Evolutionary conservation across 2,329 filamentous ascomycete species (phyloP), one percentile per base, ranked within the genome.

Genomic region (Colletotrichum chrysophilum): DNA sequence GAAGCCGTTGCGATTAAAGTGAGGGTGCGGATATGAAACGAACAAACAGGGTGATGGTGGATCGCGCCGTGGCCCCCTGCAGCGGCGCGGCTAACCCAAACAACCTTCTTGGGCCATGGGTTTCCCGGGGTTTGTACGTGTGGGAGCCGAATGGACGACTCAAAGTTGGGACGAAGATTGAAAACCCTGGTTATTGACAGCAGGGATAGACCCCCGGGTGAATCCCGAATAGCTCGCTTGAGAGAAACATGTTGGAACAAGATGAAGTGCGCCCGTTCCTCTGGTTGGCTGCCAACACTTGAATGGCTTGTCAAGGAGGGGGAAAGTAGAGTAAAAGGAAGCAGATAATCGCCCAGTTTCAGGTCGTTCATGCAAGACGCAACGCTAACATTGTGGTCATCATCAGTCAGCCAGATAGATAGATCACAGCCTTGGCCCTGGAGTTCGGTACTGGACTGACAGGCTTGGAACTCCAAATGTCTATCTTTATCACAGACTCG

Each of bases 1-100:
- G 64, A 65, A 76, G 74, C 36, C 70, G 74, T 76, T 76, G 74
- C 74, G 64, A 61, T 69, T 76, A 76, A 26, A 74, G 70, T 69
- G 58, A 68, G 60, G 28, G 58, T 73, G 73, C 38, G 58, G 56
- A 58, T 64, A 60, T 76, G 74, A 76, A 74, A 76, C 74, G 52
- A 26, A 36, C 21, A 69, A 60, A 69, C 58, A 76, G 65, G 73
- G 58, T 60, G 74, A 36, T n/a, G 18, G 70, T 76, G 74, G 74
- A 69, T 38, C 48, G 14, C n/a, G 58, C 6, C 34, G 43, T 36
- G 52, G 12, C 70, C 58, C 64, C 74, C 62, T 76, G 74, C 74
- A 69, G 64, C 64, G 65, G 70, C 65, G 72, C 72, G 74, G 74
- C 65, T 74, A 76, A 69, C 65, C 70, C 70, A 69, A 74, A 74